Conservation (phyloP, 768 basidiomycete species). For the Lanmaoa pseudosensibilis region DNA sequence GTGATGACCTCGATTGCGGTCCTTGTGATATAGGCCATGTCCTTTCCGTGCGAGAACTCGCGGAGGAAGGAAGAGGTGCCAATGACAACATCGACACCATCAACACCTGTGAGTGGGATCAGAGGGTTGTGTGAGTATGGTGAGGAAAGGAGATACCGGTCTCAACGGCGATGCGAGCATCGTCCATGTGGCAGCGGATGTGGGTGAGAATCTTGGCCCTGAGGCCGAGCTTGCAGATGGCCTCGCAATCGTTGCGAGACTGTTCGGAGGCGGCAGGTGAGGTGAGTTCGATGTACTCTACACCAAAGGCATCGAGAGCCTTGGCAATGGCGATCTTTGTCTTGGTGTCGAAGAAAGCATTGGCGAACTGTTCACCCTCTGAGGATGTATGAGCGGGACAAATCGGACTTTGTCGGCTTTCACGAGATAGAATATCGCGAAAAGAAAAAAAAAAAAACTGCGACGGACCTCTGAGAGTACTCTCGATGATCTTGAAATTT, state of each 20-base stretch:
- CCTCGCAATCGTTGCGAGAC: conserved; percentile 90
- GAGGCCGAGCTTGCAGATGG: conserved; percentile 97
- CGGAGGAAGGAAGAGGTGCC: conserved; percentile 98
- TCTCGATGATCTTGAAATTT: conserved; percentile 96
- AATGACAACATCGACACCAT: conserved; percentile 99
- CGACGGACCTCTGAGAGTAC: conserved; percentile 83
- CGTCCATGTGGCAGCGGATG: conserved; percentile 99
- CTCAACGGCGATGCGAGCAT: conserved; percentile 96
- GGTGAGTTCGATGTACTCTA: conserved; percentile 99
- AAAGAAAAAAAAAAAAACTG: neutral
- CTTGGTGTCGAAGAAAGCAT: conserved; percentile 99
- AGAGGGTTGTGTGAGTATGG: neutral
- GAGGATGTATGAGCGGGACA: conserved; percentile 11
- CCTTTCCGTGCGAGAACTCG: conserved; percentile 99
- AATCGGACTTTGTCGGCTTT: conserved; percentile 15
- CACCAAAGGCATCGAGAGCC: conserved; percentile 97
- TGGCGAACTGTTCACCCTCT: conserved; percentile 99
- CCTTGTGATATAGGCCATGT: conserved; percentile 99
- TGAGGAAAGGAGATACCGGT: conserved; percentile 60
- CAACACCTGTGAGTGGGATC: conserved; percentile 63
- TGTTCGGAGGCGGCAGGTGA: conserved; percentile 98
- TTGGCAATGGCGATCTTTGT: conserved; percentile 99
- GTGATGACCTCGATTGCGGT: conserved; percentile 98
- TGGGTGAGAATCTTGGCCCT: conserved; percentile 97
- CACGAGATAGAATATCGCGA: neutral